Evolutionary conservation across 257 asterid species (phyloP), one percentile per base, ranked within the genome.

Genomic region (Jacaranda mimosifolia): DNA sequence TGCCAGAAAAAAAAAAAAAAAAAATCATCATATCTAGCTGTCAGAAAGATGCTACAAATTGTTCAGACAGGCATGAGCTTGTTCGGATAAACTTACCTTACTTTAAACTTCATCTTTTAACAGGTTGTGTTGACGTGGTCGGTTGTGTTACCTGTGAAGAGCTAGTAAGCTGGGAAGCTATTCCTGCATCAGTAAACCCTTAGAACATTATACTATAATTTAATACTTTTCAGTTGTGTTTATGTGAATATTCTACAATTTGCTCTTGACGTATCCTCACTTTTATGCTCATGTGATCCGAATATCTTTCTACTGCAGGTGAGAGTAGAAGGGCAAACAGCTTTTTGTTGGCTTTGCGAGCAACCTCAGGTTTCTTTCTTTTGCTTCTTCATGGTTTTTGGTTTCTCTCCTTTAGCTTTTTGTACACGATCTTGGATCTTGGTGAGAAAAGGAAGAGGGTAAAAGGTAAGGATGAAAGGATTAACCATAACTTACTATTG

Each of bases 271-370:
- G 14, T 51, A 59, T 52, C 43, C 5, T 18, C 63, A 18, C 49
- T n/a, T 74, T 71, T 69, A 8, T 48, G 46, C 59, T 64, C 63
- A 13, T 52, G 5, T 62, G 76, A 64, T 79, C 68, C 14, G 21
- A 57, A 36, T 56, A 36, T 56, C 5, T 76, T 80, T 63, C 63
- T 78, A 39, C 66, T 62, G 68, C 90, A 95, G 99, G 94, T 91
- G 79, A 82, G 94, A 82, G 68, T 91, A 53, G 99, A 95, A 89
- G 99, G 91, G 43, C 96, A 76, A 83, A 95, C 99, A 9, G 76
- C 90, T 18, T 87, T 88, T 77, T 91, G 97, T 75, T 95, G 99
- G 99, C 97, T 95, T 18, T 95, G 99, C 69, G 97, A 95, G 91
- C 77, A 87, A 67, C 99, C 99, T 48, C 96, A 92, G 97, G 99